These are phyloP conservation scores for Ligustrum vulgare DNA, from an alignment of 257 asterid genomes.

Conservation along the genomic window DNA sequence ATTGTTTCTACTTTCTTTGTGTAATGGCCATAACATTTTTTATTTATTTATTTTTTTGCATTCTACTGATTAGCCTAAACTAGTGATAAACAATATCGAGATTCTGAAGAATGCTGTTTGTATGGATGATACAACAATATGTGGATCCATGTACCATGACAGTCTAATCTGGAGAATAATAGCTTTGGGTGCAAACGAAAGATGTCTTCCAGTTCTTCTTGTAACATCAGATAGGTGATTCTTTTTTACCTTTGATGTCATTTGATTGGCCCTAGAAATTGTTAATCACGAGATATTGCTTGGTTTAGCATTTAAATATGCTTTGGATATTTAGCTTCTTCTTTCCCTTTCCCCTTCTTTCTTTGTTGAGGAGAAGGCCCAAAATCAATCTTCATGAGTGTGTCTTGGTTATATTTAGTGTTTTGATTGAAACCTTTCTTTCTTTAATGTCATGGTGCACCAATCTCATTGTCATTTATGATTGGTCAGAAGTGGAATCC, in stretches of 20 bases:
- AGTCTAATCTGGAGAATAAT: constrained; percentile 89
- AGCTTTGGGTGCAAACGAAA: constrained; percentile 88
- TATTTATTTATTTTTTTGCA: constrained; percentile 22
- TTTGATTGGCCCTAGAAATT: background rate
- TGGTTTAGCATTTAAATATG: background rate
- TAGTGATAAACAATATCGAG: constrained; percentile 95
- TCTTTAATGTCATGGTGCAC: constrained; percentile 1
- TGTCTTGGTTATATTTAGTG: background rate
- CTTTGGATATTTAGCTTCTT: background rate
- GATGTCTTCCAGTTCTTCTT: constrained; percentile 75
- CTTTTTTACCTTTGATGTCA: background rate
- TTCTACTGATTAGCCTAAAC: constrained; percentile 74
- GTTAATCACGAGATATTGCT: background rate
- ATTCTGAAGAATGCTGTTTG: constrained; percentile 69
- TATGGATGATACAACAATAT: constrained; percentile 60
- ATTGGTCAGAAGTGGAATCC: background rate
- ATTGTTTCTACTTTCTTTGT: constrained; percentile 9
- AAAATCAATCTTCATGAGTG: background rate
- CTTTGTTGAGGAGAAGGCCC: background rate
- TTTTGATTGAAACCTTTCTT: background rate
- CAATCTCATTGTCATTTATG: background rate
- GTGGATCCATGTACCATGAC: constrained; percentile 90
- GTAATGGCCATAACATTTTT: constrained; percentile 1
- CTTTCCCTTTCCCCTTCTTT: background rate
- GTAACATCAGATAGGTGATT: constrained; percentile 90